Evolutionary conservation across 2,329 filamentous ascomycete species (phyloP).

Genomic region (Cladosporium sp.): DNA sequence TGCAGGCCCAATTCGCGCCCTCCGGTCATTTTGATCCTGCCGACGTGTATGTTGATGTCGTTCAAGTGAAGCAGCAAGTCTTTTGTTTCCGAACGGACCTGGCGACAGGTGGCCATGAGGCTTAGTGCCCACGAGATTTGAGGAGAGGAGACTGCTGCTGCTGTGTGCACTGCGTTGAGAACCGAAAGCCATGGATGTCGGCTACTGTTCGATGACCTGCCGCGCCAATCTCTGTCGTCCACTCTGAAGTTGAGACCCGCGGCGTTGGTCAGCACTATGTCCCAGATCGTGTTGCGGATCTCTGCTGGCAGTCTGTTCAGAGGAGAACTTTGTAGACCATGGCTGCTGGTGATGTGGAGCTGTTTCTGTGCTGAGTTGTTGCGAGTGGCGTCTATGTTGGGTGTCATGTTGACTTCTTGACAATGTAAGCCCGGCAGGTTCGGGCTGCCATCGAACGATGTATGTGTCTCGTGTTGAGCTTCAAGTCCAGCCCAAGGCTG

Average conservation of each 20-base stretch:
- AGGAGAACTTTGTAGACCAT: neutral
- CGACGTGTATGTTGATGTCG: neutral
- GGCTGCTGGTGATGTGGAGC: neutral
- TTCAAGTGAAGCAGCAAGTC: neutral
- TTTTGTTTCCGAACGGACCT: neutral
- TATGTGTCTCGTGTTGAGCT: no score
- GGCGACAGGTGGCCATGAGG: neutral
- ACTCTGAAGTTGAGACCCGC: neutral
- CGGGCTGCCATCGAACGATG: no score
- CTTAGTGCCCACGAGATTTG: neutral
- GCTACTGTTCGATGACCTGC: no score
- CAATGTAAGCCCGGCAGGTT: no score
- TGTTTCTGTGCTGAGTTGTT: no score
- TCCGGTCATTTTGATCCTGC: neutral
- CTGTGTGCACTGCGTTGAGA: no score
- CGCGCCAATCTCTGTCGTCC: no score
- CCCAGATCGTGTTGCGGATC: neutral
- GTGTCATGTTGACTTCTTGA: no score
- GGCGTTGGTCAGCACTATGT: neutral
- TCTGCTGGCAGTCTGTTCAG: neutral
- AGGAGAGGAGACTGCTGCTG: no score
- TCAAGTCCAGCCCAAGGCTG: no score
- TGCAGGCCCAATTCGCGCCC: neutral
- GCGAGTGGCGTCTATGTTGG: no score
- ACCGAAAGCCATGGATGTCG: no score